Conservation (phyloP, 805 yeast genomes). For the Yarrowia hollandica region DNA sequence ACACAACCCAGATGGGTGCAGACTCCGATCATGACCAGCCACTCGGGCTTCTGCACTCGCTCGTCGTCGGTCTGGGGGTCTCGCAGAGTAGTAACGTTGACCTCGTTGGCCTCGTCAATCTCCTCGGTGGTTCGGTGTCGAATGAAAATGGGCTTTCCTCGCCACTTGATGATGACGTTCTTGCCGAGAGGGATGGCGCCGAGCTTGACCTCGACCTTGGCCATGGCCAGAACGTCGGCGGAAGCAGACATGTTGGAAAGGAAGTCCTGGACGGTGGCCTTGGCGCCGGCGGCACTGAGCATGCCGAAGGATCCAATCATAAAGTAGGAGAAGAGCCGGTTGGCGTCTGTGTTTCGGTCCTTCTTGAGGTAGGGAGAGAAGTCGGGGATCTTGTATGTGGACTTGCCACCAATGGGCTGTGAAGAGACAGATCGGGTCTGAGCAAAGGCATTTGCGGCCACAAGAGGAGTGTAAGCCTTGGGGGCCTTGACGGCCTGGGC, state of each 20-base stretch:
- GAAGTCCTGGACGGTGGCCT: conserved; percentile 90
- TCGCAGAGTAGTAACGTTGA: conserved; percentile 75
- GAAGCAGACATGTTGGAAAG: conserved; percentile 94
- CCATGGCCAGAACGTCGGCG: conserved; percentile 98
- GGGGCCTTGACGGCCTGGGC: conserved; percentile 30
- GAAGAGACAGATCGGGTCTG: conserved; percentile 30
- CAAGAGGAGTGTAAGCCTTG: conserved; percentile 29
- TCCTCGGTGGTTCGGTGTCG: conserved; percentile 96
- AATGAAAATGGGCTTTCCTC: conserved; percentile 99
- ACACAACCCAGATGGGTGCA: conserved; percentile 99
- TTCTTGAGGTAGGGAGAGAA: conserved; percentile 76
- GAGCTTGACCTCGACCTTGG: conserved; percentile 96
- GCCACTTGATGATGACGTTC: conserved; percentile 98
- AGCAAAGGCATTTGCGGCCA: conserved; percentile 22
- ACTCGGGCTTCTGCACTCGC: conserved; percentile 95
- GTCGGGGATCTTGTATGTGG: conserved; percentile 90
- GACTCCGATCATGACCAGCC: conserved; percentile 99
- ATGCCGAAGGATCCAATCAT: conserved; percentile 96
- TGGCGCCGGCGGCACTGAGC: conserved; percentile 89
- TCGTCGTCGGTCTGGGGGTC: conserved; percentile 93
- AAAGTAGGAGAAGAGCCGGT: conserved; percentile 89
- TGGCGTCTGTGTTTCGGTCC: conserved; percentile 66
- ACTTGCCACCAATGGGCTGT: conserved; percentile 46
- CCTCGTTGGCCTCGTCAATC: conserved; percentile 88
- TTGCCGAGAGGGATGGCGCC: conserved; percentile 94